Evolutionary conservation across 2,329 filamentous ascomycete genomes (phyloP), one percentile per base, ranked within the genome.

Genomic region (Fusarium haematococcum): DNA sequence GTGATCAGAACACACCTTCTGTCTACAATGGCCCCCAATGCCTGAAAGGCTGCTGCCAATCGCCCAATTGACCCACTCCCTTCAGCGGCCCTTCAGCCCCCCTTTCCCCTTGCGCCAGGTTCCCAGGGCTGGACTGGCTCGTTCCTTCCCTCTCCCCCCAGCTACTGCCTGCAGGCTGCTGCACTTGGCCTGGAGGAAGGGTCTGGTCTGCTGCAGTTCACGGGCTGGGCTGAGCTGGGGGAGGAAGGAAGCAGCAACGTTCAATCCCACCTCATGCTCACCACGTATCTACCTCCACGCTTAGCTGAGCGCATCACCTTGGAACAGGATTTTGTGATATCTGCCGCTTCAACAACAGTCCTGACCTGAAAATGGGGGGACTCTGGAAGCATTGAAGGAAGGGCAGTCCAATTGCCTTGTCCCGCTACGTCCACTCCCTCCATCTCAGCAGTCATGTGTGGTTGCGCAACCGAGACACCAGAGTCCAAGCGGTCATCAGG

Each of bases 81-180:
- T 48, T 54, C 45, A 54, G 33, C 52, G 48, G 65, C 60, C 68
- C 66, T 56, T 58, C 41, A 58, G 37, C 66, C 73, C 65, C 69
- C 72, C 54, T 71, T 76, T 72, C 71, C 73, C 71, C 63, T 76
- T 75, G 68, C 70, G 66, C 69, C 68, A 76, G 64, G 45, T 64
- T 67, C 69, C 65, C 60, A 62, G 69, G 64, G 62, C 63, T 65
- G 48, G 61, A 73, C 66, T 75, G 68, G 71, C 63, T 70, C 63
- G 52, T 68, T 63, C 35, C 62, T 65, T 67, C 23, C 59, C 45
- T 59, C 41, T 59, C n/a, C 58, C 69, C 69, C 69, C 37, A 50
- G 58, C 25, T 56, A 65, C 71, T 69, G 57, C 67, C 69, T 75
- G 72, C 72, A 75, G 69, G 65, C 68, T 73, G 73, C 69, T 72